Evolutionary conservation across 495 filamentous ascomycete genomes (phyloP).

Genomic region (Hypomontagnella monticulosa): DNA sequence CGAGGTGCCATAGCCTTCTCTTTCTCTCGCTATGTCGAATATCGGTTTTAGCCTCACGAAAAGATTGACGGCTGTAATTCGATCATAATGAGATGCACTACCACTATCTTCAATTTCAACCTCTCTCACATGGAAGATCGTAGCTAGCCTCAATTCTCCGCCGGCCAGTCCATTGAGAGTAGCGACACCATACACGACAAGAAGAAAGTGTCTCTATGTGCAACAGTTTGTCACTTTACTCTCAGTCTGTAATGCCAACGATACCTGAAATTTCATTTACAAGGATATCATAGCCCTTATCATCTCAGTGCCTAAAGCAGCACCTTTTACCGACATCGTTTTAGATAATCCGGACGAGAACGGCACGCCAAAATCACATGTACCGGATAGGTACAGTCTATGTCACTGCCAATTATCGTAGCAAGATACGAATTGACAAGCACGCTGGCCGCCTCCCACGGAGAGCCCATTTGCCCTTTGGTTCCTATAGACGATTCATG

Average conservation of each 20-base stretch:
- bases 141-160: constrained; percentile 49
- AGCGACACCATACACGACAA: constrained; percentile 56
- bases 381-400: constrained; percentile 33
- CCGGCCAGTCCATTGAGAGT: constrained; percentile 49
- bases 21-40: no score
- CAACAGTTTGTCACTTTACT: constrained; percentile 51
- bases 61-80: no score
- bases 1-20: no score
- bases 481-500: constrained; percentile 21
- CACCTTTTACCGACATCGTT: constrained; percentile 38
- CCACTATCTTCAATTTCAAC: constrained; percentile 3
- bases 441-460: constrained; percentile 32
- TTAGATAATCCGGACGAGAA: constrained; percentile 48
- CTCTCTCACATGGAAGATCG: constrained; percentile 47
- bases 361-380: constrained; percentile 53
- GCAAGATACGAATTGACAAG: constrained; percentile 34
- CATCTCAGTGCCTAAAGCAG: constrained; percentile 53
- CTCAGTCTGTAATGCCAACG: constrained; percentile 53
- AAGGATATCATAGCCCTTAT: constrained; percentile 54
- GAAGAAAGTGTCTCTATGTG: constrained; percentile 52
- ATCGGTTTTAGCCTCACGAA: no score
- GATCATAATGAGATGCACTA: no score
- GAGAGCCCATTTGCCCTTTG: constrained; percentile 38
- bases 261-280: constrained; percentile 52
- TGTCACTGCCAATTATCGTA: constrained; percentile 37